Base-by-base conservation (phyloP, 2,329 filamentous ascomycete genomes). In the Aspergillus texensis region DNA sequence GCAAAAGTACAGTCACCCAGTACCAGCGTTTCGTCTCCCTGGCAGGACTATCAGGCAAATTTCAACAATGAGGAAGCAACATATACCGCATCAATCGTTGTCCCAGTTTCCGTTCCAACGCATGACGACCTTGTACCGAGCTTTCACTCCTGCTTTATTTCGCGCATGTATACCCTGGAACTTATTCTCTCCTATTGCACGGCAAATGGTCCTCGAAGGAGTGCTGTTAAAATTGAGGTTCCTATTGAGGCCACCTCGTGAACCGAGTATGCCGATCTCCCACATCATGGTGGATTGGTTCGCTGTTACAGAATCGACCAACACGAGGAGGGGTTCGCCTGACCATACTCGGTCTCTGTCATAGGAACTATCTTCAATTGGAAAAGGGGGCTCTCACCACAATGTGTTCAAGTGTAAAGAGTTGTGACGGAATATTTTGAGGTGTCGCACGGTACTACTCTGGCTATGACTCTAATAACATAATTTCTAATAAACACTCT, bases 41-140 rank as follows among this genome's bases (percentile, higher is more conserved):
- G 2, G 43, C 4, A 14, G 21, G 3, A 0, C 10, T 24, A 6
- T 14, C 43, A 14, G 9, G 0, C 43, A 24, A 46, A 0, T 3
- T 46, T 14, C 21, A 8, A 0, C 0, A 14, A 24, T 6, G 21
- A 46, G 0, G 11, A 46, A 6, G 4, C 21, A 1, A 3, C 21
- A 8, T 46, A 46, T 46, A 24, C 4, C 3, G 0, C 11, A 14
- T 46, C 43, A 6, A 14, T 46, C 11, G 11, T 46, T 8, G 21
- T 46, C 3, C 43, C 11, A 14, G 14, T 46, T 6, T 46, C 21
- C 10, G 1, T 46, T 24, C 43, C 43, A 8, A 24, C 8, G 11
- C 10, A 46, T 24, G 14, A 26, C 9, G 43, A 46, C 10, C 1
- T 46, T 46, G 21, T 46, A 3, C 43, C 43, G 11, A 46, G 21